phyloP scores from a whole-genome alignment of 768 basidiomycete genomes.

The Suillus hirtellus region DNA sequence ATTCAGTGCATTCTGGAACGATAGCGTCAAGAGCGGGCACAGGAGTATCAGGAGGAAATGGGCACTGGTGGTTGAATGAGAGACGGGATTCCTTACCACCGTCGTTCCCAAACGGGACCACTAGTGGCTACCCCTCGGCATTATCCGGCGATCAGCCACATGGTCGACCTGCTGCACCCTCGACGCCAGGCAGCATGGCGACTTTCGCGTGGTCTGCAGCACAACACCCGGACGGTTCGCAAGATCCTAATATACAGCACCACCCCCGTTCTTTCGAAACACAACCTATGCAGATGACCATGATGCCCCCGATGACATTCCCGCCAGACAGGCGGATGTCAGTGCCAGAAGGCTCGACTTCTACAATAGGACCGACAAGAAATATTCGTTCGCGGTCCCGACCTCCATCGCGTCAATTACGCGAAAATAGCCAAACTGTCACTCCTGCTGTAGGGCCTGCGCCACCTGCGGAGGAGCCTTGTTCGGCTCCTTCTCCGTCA shows the following conservation, averaged over 20 bases:
- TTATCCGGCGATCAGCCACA: slow-evolving; percentile 66
- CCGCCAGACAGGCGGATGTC: slow-evolving; percentile 75
- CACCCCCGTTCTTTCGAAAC: slow-evolving; percentile 50
- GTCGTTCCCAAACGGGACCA: slow-evolving; percentile 58
- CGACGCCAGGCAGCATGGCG: slow-evolving; percentile 61
- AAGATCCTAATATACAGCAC: slow-evolving; percentile 43
- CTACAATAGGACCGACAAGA: slow-evolving; percentile 48
- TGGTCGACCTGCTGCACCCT: slow-evolving; percentile 55
- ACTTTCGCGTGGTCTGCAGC: slow-evolving; percentile 72
- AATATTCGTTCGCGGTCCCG: slow-evolving; percentile 67
- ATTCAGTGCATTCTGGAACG: slow-evolving; percentile 68
- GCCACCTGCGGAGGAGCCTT: slow-evolving; percentile 42
- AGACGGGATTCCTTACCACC: slow-evolving; percentile 76
- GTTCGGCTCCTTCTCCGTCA: slow-evolving; percentile 37
- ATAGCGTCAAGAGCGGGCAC: slow-evolving; percentile 28
- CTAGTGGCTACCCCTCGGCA: slow-evolving; percentile 53
- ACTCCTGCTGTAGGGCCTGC: slow-evolving; percentile 38
- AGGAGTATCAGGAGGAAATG: slow-evolving; percentile 27
- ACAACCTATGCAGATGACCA: slow-evolving; percentile 43
- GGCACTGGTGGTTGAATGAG: slow-evolving; percentile 63
- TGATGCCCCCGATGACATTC: slow-evolving; percentile 62
- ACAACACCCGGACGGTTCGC: slow-evolving; percentile 46
- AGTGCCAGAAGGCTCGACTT: slow-evolving; percentile 57
- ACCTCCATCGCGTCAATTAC: slow-evolving; percentile 64
- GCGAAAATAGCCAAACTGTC: slow-evolving; percentile 41